Base-by-base conservation (phyloP, 257 asterid species). In the Handroanthus guayacan region DNA sequence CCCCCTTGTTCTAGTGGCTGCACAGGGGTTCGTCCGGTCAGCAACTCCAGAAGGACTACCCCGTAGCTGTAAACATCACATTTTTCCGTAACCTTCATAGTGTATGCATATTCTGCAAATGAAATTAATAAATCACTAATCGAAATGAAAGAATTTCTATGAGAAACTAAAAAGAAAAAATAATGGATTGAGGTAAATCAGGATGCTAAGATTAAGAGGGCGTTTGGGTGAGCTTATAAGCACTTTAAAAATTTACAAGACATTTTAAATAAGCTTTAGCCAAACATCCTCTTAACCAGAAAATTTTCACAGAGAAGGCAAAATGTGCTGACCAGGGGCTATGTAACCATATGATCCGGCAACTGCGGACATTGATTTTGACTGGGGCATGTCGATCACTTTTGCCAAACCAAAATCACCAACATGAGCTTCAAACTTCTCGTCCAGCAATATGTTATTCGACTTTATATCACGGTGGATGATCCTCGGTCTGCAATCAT, bases 341-440 rank as follows among this genome's bases (percentile, higher is more conserved):
- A 94, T 94, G 85, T 94, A 94, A 43, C 98, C 98, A 71, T 94
- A 94, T 4, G 98, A 94, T 44, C 98, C 98, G 18, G 98, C 98
- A 69, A 94, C 98, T 0, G 98, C 98, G 54, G 98, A 94, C 90
- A 94, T 86, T 0, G 98, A 90, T 87, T 92, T 94, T 0, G 97
- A 89, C 39, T 89, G 96, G 43, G 98, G 98, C 98, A 94, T 92
- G 76, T 94, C 98, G 18, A 94, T 88, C 71, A 94, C 98, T 79
- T 94, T 94, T 1, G 98, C 98, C 83, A 94, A 83, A 73, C 98
- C 98, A 47, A 94, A 94, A 87, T 94, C 98, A 47, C 97, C 98
- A 56, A 94, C 98, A 51, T 89, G 98, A 45, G 98, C 98, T 78
- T 94, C 98, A 71, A 90, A 94, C 82, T 90, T 94, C 62, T 92